These are phyloP conservation scores for Cladosporium phlei DNA, from an alignment of 2,329 filamentous ascomycete genomes.

Conservation along the genomic window DNA sequence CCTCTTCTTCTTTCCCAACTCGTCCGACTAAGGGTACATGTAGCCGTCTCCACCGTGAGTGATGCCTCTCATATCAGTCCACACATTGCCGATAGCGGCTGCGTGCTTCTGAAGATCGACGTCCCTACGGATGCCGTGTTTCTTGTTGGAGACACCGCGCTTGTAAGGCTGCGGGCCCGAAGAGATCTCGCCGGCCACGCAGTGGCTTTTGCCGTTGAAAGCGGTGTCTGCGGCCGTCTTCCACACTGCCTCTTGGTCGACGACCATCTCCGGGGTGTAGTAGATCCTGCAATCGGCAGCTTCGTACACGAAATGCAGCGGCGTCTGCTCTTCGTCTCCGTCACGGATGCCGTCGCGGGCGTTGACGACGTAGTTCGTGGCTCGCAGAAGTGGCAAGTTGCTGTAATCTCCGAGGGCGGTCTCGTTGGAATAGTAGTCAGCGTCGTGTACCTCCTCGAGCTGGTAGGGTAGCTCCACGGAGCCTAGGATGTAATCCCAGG, in stretches of 20 bases:
- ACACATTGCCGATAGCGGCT: conserved; percentile 19
- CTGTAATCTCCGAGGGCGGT: conserved; percentile 28
- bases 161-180: conserved; percentile 9
- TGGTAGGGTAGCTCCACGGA: conserved; percentile 21
- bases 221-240: conserved; percentile 35
- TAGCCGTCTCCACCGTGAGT: conserved; percentile 19
- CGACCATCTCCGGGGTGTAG: conserved; percentile 48
- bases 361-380: conserved; percentile 25
- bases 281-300: conserved; percentile 49
- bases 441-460: conserved; percentile 20
- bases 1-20: too few species aligned
- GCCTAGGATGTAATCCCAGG: conserved; percentile 22
- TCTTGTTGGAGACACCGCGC: neutral
- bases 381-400: conserved; percentile 24
- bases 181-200: conserved; percentile 28
- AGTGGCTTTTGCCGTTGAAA: conserved; percentile 27
- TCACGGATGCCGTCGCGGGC: conserved; percentile 29
- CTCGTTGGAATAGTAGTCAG: conserved; percentile 25
- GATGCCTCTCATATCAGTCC: conserved; percentile 21
- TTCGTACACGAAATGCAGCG: conserved; percentile 48
- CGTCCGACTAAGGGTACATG: conserved; percentile 17
- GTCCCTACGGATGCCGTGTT: conserved; percentile 18
- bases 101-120: conserved; percentile 20
- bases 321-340: conserved; percentile 35
- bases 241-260: conserved; percentile 46